These are phyloP conservation scores for Phytopythium chamaehyphon DNA, from an alignment of 352 stramenopile genomes.

Conservation along the genomic window DNA sequence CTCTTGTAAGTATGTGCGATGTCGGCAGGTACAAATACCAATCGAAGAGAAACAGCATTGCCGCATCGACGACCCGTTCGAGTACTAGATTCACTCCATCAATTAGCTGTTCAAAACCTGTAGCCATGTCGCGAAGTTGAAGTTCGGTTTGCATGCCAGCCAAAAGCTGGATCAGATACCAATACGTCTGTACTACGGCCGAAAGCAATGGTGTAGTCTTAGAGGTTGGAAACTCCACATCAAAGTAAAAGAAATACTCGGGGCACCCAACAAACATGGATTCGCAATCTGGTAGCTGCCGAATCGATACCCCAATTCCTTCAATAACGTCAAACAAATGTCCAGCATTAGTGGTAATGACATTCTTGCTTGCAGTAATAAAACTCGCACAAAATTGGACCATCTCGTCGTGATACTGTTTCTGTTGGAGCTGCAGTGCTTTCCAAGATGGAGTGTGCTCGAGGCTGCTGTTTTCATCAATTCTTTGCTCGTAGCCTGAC, in stretches of 20 bases:
- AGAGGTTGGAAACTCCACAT: slow-evolving; percentile 39
- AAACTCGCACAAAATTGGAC: neutral
- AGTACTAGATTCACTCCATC: slow-evolving; percentile 6
- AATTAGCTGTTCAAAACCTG: no score
- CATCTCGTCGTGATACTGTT: slow-evolving; percentile 1
- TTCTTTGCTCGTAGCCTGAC: neutral
- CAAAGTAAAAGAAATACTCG: slow-evolving; percentile 70
- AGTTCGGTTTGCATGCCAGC: slow-evolving; percentile 2
- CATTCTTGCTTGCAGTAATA: neutral
- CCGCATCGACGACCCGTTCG: slow-evolving; percentile 44
- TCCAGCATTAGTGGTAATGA: neutral
- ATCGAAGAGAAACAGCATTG: slow-evolving; percentile 71
- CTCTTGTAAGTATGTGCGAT: slow-evolving; percentile 31
- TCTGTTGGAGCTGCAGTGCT: neutral
- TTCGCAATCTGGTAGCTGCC: slow-evolving; percentile 58
- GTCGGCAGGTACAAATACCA: slow-evolving; percentile 64
- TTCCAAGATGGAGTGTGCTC: neutral
- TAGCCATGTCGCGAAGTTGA: neutral
- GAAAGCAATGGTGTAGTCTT: slow-evolving; percentile 55
- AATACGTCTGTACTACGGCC: slow-evolving; percentile 51
- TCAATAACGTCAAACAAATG: neutral
- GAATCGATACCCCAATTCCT: slow-evolving; percentile 10
- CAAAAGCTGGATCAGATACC: slow-evolving; percentile 49
- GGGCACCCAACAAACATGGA: slow-evolving; percentile 44
- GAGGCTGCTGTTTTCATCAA: neutral